Evolutionary conservation across 306 rosid genomes (phyloP).

Genomic region (Prunus mongolica): DNA sequence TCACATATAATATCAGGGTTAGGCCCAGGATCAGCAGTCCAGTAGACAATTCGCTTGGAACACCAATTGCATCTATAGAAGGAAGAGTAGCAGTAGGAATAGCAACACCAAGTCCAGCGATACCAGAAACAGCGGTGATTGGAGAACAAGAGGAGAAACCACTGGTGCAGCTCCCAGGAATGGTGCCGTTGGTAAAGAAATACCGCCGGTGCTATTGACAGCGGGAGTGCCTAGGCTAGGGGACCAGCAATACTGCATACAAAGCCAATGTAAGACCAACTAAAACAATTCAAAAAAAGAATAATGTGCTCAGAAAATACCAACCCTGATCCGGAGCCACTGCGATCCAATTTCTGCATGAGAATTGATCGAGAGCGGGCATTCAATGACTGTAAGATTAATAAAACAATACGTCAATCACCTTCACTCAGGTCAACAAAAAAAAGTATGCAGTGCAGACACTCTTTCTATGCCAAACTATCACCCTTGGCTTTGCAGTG

Average conservation of each 20-base stretch:
- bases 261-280: constrained; percentile 26
- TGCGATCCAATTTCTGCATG: constrained; percentile 96
- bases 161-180: constrained; percentile 33
- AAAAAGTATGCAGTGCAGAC: constrained; percentile 1
- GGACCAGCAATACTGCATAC: constrained; percentile 61
- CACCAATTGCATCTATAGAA: constrained; percentile 62
- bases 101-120: constrained; percentile 51
- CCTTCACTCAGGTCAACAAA: not conserved
- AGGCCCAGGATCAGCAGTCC: no score
- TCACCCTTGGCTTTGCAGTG: not conserved
- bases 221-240: constrained; percentile 41
- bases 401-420: constrained; percentile 14
- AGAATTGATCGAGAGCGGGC: constrained; percentile 83
- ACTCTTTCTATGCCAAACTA: not conserved
- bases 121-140: constrained; percentile 43
- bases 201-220: constrained; percentile 48
- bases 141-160: constrained; percentile 46
- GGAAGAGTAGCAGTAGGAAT: constrained; percentile 39
- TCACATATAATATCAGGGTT: no score
- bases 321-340: constrained; percentile 70
- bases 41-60: constrained; percentile 56
- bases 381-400: constrained; percentile 65
- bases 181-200: constrained; percentile 42
- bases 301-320: constrained; percentile 20
- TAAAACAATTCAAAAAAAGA: constrained; percentile 11